Percentiles rank a stretch among this genome's conserved stretches.
Evolutionary conservation across 306 rosid genomes (phyloP).

Genomic region (Inga laurina): DNA sequence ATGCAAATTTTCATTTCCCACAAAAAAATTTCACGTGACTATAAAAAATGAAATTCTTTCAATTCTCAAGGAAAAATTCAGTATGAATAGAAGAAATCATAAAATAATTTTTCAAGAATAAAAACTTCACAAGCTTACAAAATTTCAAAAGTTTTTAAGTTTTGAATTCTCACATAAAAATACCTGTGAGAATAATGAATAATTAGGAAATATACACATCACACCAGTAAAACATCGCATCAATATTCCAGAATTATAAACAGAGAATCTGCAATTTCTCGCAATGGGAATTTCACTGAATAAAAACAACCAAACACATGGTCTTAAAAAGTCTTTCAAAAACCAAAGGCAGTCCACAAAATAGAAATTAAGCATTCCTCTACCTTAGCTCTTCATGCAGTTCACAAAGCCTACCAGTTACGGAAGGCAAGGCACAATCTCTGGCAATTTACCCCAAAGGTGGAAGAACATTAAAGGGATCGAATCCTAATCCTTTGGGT

Average conservation of each 20-base stretch:
- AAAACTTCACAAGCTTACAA: neutral
- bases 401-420: slow-evolving; percentile 96
- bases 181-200: neutral
- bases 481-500: slow-evolving; percentile 98
- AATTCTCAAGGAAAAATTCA: too few relatives aligned
- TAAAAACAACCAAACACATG: neutral
- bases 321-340: neutral
- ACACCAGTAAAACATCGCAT: neutral
- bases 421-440: slow-evolving; percentile 95
- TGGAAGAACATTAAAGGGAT: slow-evolving; percentile 91
- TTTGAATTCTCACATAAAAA: neutral
- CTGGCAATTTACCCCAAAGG: slow-evolving; percentile 96
- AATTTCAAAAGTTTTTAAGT: neutral
- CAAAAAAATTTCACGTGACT: neutral
- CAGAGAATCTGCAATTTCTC: neutral
- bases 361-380: slow-evolving; percentile 72
- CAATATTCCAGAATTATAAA: neutral
- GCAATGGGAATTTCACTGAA: neutral
- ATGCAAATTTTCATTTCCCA: neutral
- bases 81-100: neutral
- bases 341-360: neutral
- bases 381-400: slow-evolving; percentile 95
- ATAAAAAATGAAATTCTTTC: too few relatives aligned
- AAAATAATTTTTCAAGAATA: too few relatives aligned
- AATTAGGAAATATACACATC: neutral